These are phyloP conservation scores for Oryza coarctata DNA, from an alignment of 176 grass and related monocot species.

Conservation along the genomic window DNA sequence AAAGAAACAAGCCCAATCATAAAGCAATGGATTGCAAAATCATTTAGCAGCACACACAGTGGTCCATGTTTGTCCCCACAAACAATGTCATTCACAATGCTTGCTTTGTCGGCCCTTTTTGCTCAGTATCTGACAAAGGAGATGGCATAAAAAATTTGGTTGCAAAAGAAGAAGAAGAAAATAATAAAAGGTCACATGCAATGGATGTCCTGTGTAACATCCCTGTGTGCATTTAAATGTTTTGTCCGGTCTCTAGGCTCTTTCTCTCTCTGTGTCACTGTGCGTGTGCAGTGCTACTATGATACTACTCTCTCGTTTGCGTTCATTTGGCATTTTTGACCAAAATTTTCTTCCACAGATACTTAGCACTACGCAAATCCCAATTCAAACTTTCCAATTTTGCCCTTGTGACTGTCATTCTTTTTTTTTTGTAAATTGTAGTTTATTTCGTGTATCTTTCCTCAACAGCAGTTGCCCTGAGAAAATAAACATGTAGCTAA, in stretches of 20 bases:
- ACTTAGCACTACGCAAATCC: no score
- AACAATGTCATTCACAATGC: constrained; percentile 9
- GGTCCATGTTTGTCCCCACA: constrained; percentile 30
- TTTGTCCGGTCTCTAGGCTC: constrained; percentile 23
- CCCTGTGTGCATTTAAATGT: constrained; percentile 37
- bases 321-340: no score
- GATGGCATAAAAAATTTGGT: neutral
- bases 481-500: no score
- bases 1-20: constrained; percentile 47
- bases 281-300: neutral
- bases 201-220: constrained; percentile 28
- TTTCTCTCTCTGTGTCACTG: neutral
- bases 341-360: no score
- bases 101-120: constrained; percentile 26
- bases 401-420: no score
- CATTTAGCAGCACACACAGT: constrained; percentile 42
- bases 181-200: neutral
- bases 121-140: neutral
- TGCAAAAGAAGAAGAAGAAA: neutral
- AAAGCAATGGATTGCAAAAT: constrained; percentile 80
- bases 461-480: no score
- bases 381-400: no score
- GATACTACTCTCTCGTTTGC: no score
- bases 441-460: no score
- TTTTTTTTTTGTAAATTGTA: no score